Evolutionary conservation across 2,329 filamentous ascomycete genomes (phyloP), one percentile per base, ranked within the genome.

Genomic region (Alternaria burnsii): DNA sequence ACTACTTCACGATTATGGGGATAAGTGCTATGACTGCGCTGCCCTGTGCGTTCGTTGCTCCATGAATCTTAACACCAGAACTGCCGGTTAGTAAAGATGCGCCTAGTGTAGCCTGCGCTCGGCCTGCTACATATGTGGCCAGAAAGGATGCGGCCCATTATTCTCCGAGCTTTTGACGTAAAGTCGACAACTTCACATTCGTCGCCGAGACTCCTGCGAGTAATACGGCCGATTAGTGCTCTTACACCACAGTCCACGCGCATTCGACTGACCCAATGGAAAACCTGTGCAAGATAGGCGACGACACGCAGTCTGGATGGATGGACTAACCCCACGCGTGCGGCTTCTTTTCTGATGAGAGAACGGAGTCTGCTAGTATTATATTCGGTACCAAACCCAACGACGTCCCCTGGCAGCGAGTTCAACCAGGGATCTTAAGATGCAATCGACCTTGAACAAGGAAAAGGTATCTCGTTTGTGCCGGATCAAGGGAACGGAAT

Each of bases 271-370:
- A 26, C 22, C 44, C n/a, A 20, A 40, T 28, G 40, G 36, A 43
- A 43, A 52, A 47, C n/a, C 22, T 52, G 41, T 41, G 32, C 18
- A 36, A 43, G 34, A 41, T 30, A 55, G 53, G 34, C 56, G 18
- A 55, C 55, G 28, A n/a, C 20, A 18, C 47, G 30, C 56, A 59
- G 32, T 48, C 20, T 36, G 30, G 24, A 22, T 28, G 18, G n/a
- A 24, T 46, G 42, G 22, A 38, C 42, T 18, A 43, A 43, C 48
- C 30, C 53, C 47, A 59, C 56, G 55, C 22, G 30, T 48, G 34
- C 43, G 41, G 32, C 22, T 56, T 44, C 32, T 18, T 16, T 20
- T 22, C 24, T 32, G 28, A 51, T 38, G 20, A 44, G 28, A 20
- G 22, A 43, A 40, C 34, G 43, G 28, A 38, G 18, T 34, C 22